Base-by-base conservation (phyloP, 2,329 filamentous ascomycete genomes). In the Cryphonectria radicalis region DNA sequence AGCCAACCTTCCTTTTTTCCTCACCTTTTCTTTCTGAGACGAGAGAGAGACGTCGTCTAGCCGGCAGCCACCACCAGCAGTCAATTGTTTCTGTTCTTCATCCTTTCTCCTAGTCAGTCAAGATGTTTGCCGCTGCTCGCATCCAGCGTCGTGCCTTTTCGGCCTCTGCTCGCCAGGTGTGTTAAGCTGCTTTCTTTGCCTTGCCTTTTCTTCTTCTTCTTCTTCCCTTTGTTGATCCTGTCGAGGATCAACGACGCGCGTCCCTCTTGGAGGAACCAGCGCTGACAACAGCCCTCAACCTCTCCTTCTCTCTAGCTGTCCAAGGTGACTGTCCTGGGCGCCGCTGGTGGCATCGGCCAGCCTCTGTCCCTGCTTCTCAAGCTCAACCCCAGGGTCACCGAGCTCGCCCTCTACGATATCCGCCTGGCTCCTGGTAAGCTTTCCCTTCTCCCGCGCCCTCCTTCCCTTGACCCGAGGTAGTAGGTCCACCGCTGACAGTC, bases 371-470 rank as follows among this genome's bases (percentile, higher is more conserved):
- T 99, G 77, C 92, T 99, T 81, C 90, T 99, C 84, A 99, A 99
- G 94, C 91, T 98, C 82, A 98, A 98, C 92, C 94, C 95, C 78
- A 90, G 93, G 81, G 95, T 98, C 78, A 92, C 90, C 79, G 91
- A 98, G 84, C 93, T 99, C 79, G 93, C 95, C 76, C 93, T 99
- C 80, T 99, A 98, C 88, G 96, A 99, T 86, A 97, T 99, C 87
- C 92, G 93, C 80, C 92, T 94, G 80, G 95, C 89, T 80, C 95
- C 95, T 82, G 95, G 94, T 97, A 90, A 76, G 69, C 67, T 28
- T 28, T 37, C 32, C 68, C 42, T n/a, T 6, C 55, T 60, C 63
- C 35, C 32, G 32, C 63, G 42, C 67, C 22, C 17, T 8, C 68
- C 25, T 55, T 46, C n/a, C 19, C 6, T 37, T 53, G 73, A 64